A percentile compares a stretch with the other conserved stretches of the same genome.
These are phyloP conservation scores for Alternaria novae-zelandiae DNA, from an alignment of 2,329 filamentous ascomycete genomes.

Conservation along the genomic window DNA sequence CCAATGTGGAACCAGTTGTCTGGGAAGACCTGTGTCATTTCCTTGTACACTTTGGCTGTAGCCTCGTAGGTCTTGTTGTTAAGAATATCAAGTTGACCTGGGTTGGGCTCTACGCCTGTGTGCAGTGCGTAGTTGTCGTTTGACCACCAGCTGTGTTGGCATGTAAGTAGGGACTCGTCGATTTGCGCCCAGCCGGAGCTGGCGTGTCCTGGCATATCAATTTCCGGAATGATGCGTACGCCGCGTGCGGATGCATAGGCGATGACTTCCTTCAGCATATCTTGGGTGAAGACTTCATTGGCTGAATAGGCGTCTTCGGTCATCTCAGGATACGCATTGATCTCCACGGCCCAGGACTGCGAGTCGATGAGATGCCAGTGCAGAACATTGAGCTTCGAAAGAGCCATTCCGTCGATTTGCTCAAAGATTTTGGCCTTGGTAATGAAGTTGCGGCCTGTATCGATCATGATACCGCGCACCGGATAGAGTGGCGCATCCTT, in stretches of 20 bases:
- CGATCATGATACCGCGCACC: conserved; percentile 63
- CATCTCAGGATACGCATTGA: conserved; percentile 59
- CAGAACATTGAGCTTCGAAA: conserved; percentile 64
- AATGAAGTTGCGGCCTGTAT: conserved; percentile 63
- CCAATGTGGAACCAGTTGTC: conserved; percentile 64
- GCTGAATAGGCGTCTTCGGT: conserved; percentile 61
- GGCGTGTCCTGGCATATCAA: conserved; percentile 68
- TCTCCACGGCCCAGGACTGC: conserved; percentile 63
- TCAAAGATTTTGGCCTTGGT: conserved; percentile 59
- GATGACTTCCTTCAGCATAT: conserved; percentile 54
- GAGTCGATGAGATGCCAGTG: conserved; percentile 65
- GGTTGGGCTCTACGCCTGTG: conserved; percentile 64
- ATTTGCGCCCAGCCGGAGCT: conserved; percentile 63
- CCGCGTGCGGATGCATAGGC: conserved; percentile 61
- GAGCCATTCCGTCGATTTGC: conserved; percentile 62
- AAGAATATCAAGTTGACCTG: conserved; percentile 63
- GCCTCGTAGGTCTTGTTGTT: conserved; percentile 63
- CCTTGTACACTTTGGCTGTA: conserved; percentile 61
- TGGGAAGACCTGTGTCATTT: conserved; percentile 58
- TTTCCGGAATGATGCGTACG: conserved; percentile 66
- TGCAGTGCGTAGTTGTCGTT: conserved; percentile 63
- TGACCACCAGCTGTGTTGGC: conserved; percentile 65
- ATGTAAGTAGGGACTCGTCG: conserved; percentile 63
- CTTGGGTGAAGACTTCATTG: conserved; percentile 55
- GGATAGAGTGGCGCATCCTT: conserved; percentile 60